Conservation (phyloP, 2,329 filamentous ascomycete genomes). For the Pseudogymnoascus sp. region DNA sequence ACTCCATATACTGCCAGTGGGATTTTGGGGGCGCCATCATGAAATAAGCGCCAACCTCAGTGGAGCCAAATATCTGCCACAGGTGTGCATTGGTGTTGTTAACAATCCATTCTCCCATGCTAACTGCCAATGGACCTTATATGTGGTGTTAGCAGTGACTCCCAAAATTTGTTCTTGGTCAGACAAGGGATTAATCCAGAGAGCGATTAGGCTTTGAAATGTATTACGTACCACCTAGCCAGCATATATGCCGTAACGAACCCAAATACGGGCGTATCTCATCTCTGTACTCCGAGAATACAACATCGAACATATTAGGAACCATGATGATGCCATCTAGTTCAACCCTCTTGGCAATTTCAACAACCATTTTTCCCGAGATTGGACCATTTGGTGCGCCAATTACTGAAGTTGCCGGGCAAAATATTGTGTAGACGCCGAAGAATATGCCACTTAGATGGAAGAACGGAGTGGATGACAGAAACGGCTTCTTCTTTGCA, state of each 20-base stretch:
- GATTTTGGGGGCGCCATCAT: constrained; percentile 19
- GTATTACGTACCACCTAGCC: constrained; percentile 17
- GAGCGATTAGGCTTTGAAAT: not conserved
- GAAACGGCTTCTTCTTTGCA: not conserved
- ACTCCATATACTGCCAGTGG: constrained; percentile 28
- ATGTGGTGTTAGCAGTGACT: not conserved
- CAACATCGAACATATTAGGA: constrained; percentile 13
- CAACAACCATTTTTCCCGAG: constrained; percentile 13
- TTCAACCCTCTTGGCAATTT: constrained; percentile 19
- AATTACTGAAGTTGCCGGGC: constrained; percentile 8
- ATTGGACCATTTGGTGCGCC: constrained; percentile 10
- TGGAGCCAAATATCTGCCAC: constrained; percentile 25
- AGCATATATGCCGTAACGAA: constrained; percentile 15
- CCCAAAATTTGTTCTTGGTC: not conserved
- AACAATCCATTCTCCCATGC: constrained; percentile 25
- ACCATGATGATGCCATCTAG: constrained; percentile 16
- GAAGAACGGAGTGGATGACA: constrained; percentile 13
- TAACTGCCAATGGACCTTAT: constrained; percentile 23
- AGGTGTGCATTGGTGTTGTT: constrained; percentile 21
- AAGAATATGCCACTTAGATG: constrained; percentile 17
- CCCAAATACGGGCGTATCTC: constrained; percentile 12
- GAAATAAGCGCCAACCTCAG: constrained; percentile 24
- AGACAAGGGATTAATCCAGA: not conserved
- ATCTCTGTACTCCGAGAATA: constrained; percentile 15
- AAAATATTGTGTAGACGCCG: not conserved